Evolutionary conservation across 2,329 filamentous ascomycete genomes (phyloP).

Genomic region (Phialophora chinensis): DNA sequence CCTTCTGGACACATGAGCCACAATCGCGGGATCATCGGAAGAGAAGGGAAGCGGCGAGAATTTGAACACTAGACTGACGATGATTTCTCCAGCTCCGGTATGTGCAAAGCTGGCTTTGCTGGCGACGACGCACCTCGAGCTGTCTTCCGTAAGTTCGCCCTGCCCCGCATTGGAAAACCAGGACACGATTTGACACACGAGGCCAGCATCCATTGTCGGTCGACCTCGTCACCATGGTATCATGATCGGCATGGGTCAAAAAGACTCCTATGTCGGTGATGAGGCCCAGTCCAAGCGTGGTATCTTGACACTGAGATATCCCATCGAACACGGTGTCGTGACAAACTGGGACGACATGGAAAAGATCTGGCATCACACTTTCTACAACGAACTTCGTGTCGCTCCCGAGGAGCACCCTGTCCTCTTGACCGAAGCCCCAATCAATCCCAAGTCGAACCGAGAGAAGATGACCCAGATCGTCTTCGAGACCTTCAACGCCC

Average conservation of each 20-base stretch:
- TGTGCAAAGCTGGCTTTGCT: conserved; percentile 99
- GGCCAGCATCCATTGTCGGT: conserved; percentile 94
- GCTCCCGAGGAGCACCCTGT: conserved; percentile 99
- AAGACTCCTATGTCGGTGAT: conserved; percentile 99
- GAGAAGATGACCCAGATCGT: conserved; percentile 99
- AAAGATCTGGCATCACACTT: conserved; percentile 99
- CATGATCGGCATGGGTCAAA: conserved; percentile 99
- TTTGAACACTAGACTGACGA: conserved; percentile 36
- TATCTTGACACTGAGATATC: conserved; percentile 99
- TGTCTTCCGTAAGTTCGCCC: conserved; percentile 91
- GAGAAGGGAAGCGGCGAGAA: conserved; percentile 17
- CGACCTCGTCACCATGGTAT: conserved; percentile 99
- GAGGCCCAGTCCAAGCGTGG: conserved; percentile 99
- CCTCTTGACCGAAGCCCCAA: conserved; percentile 97
- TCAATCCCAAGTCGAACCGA: conserved; percentile 99
- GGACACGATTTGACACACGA: conserved; percentile 16
- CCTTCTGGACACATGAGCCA: conserved; percentile 4
- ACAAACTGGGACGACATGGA: conserved; percentile 99
- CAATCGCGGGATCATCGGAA: conserved; percentile 28
- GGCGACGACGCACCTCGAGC: conserved; percentile 99
- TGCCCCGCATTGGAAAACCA: conserved; percentile 23
- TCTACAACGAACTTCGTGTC: conserved; percentile 99
- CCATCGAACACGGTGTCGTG: conserved; percentile 99
- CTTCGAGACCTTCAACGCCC: conserved; percentile 99
- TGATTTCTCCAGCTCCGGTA: conserved; percentile 80